Evolutionary conservation across 345 rosid genomes (phyloP).

Genomic region (Moringa oleifera): DNA sequence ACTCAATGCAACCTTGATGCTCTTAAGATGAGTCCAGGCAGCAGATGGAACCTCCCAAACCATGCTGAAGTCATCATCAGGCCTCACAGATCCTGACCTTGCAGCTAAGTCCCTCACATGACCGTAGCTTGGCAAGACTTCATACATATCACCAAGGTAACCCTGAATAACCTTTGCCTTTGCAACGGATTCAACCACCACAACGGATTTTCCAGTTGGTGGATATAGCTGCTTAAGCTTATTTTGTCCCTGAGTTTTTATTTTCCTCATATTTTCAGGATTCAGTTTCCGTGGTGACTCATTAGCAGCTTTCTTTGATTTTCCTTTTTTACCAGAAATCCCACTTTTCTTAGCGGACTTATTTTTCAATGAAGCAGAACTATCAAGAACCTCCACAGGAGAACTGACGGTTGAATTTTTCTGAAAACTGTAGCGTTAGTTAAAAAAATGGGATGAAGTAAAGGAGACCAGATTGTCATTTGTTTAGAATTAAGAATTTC

Average conservation of each 20-base stretch:
- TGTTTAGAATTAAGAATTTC: constrained; percentile 15
- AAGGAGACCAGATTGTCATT: constrained; percentile 10
- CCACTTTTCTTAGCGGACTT: constrained; percentile 33
- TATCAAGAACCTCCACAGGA: constrained; percentile 18
- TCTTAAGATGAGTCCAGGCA: constrained; percentile 97
- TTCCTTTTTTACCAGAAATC: constrained; percentile 26
- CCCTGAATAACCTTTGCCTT: constrained; percentile 95
- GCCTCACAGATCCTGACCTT: constrained; percentile 95
- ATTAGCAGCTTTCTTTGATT: constrained; percentile 26
- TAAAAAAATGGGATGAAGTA: constrained; percentile 13
- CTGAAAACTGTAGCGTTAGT: constrained; percentile 41
- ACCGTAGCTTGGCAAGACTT: constrained; percentile 94
- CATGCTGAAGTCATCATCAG: constrained; percentile 96
- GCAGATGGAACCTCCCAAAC: constrained; percentile 98
- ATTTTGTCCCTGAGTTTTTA: constrained; percentile 35
- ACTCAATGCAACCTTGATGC: constrained; percentile 80
- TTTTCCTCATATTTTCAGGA: constrained; percentile 30
- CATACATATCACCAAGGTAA: constrained; percentile 84
- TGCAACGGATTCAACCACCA: constrained; percentile 89
- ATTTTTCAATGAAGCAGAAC: constrained; percentile 33
- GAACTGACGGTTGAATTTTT: constrained; percentile 21
- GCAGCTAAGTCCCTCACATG: constrained; percentile 96
- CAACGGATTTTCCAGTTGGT: constrained; percentile 72
- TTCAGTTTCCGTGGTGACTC: constrained; percentile 28
- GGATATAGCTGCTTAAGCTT: constrained; percentile 62